Conservation (phyloP, 768 basidiomycete genomes). For the Coprinellus micaceus region DNA sequence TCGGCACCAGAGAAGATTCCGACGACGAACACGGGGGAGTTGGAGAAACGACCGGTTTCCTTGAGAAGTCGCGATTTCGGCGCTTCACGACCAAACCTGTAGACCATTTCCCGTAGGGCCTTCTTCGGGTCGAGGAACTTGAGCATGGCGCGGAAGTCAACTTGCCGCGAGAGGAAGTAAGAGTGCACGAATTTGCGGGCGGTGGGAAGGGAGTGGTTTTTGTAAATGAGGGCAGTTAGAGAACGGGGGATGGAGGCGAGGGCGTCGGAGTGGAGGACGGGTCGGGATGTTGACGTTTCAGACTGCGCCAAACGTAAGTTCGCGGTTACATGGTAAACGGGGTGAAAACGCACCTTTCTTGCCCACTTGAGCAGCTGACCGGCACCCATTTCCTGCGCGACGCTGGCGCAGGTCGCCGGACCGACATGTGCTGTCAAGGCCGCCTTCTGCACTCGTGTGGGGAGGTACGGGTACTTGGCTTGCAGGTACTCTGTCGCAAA, state of each 20-base stretch:
- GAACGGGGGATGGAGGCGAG: constrained; percentile 85
- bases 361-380: constrained; percentile 78
- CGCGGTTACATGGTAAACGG: constrained; percentile 3
- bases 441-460: constrained; percentile 86
- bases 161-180: constrained; percentile 81
- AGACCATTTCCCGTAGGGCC: constrained; percentile 75
- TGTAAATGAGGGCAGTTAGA: constrained; percentile 84
- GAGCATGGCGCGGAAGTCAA: constrained; percentile 57
- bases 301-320: constrained; percentile 31
- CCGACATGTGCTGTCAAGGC: constrained; percentile 92
- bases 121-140: constrained; percentile 41
- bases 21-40: constrained; percentile 93
- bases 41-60: constrained; percentile 89
- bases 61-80: constrained; percentile 81
- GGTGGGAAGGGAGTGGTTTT: constrained; percentile 76
- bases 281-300: constrained; percentile 41
- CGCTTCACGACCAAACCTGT: constrained; percentile 63
- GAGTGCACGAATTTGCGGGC: constrained; percentile 89
- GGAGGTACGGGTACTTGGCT: constrained; percentile 82
- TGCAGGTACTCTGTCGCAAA: constrained; percentile 85
- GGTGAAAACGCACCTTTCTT: constrained; percentile 51
- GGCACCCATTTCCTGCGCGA: constrained; percentile 85
- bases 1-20: constrained; percentile 83
- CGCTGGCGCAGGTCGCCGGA: constrained; percentile 72
- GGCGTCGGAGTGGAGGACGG: constrained; percentile 77